Percentiles rank a stretch among this genome's conserved stretches.
Evolutionary conservation across 2,329 filamentous ascomycete genomes (phyloP).

Genomic region (Mollisia scopiformis): DNA sequence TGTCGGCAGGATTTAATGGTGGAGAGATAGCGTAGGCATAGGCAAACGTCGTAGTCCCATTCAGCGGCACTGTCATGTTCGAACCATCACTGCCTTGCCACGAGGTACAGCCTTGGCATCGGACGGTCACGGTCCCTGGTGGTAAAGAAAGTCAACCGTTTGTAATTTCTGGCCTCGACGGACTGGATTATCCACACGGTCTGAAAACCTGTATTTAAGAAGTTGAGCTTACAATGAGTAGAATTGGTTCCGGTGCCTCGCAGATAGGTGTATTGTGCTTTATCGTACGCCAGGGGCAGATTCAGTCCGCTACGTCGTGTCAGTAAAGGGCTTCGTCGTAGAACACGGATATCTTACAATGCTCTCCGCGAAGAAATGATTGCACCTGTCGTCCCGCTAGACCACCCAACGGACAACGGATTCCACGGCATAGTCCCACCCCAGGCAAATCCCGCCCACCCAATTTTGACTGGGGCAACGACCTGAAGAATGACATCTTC

Average conservation of each 20-base stretch:
- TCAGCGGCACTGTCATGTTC: background rate
- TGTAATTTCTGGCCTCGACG: background rate
- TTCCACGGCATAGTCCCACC: conserved; percentile 25
- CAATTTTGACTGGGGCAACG: conserved; percentile 15
- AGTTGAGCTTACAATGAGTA: conserved; percentile 11
- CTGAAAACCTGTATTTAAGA: too few relatives aligned
- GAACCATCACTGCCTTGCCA: conserved; percentile 8
- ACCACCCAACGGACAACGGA: conserved; percentile 20
- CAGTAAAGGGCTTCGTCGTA: background rate
- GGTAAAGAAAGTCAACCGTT: background rate
- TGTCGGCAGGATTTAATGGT: conserved; percentile 7
- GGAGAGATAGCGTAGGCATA: conserved; percentile 1
- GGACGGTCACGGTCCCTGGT: conserved; percentile 8
- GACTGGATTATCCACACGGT: too few relatives aligned
- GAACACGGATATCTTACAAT: conserved; percentile 10
- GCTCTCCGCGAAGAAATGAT: conserved; percentile 18
- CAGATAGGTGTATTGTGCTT: conserved; percentile 16
- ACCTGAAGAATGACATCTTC: conserved; percentile 22
- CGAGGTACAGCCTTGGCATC: conserved; percentile 13
- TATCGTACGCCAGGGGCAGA: conserved; percentile 11
- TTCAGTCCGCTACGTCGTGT: conserved; percentile 9
- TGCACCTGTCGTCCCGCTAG: conserved; percentile 16
- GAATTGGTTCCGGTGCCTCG: conserved; percentile 14
- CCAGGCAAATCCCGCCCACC: conserved; percentile 24
- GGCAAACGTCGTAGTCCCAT: conserved; percentile 9